These are phyloP conservation scores for Chlamydomonas sp. DNA, from an alignment of 139 green algal genomes.

Conservation along the genomic window DNA sequence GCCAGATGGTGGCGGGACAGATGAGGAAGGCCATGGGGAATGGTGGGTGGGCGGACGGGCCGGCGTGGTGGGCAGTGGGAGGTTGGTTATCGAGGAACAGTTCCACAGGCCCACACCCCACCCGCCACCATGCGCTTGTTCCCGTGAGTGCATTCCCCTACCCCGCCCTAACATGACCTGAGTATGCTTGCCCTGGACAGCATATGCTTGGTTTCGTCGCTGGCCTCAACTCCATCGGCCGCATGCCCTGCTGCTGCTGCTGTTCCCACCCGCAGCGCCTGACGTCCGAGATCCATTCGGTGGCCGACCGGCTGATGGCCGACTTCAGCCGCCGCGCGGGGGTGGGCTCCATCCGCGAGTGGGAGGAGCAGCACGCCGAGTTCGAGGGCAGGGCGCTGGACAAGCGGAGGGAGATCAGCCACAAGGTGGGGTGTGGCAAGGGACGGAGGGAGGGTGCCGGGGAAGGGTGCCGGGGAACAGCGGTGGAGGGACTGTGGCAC, in stretches of 20 bases:
- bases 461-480: too few species aligned
- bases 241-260: not conserved
- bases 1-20: not conserved
- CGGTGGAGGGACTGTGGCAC: not conserved
- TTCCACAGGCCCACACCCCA: not conserved
- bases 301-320: conserved; percentile 74
- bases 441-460: not conserved
- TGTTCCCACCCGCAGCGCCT: conserved; percentile 22
- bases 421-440: not conserved
- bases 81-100: too few species aligned
- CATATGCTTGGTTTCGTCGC: not conserved
- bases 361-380: conserved; percentile 80
- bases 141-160: not conserved
- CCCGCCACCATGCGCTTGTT: not conserved
- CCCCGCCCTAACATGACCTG: too few species aligned
- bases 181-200: not conserved
- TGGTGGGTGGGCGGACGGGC: not conserved
- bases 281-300: conserved; percentile 65
- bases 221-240: not conserved
- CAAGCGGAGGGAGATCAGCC: conserved; percentile 26
- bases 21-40: not conserved
- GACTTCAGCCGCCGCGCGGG: conserved; percentile 78
- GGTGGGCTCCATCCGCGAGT: conserved; percentile 89
- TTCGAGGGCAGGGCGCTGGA: conserved; percentile 55
- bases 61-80: not conserved